Evolutionary conservation across 2,329 filamentous ascomycete species (phyloP).

Genomic region (Xenoacremonium recifei): DNA sequence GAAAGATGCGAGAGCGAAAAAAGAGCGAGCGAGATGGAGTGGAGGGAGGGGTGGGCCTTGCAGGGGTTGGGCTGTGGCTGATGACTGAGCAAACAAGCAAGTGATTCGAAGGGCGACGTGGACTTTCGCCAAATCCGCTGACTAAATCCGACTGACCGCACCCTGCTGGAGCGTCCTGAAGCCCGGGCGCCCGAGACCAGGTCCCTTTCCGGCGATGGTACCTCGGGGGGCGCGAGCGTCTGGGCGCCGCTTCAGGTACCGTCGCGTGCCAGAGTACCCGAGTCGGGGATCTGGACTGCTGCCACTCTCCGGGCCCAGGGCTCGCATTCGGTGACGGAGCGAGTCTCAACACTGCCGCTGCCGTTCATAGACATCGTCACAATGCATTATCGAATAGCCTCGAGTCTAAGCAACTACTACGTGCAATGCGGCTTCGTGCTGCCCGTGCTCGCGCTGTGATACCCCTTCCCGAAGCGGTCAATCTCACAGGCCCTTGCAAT

Average conservation of each 20-base stretch:
- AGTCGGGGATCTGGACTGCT: neutral
- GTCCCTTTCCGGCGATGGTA: constrained; percentile 18
- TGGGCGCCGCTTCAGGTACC: constrained; percentile 10
- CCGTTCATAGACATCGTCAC: too few species aligned
- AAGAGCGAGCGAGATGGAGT: too few species aligned
- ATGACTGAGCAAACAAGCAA: neutral
- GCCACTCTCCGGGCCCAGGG: neutral
- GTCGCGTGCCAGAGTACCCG: constrained; percentile 1
- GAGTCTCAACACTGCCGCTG: too few species aligned
- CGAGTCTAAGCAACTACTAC: neutral
- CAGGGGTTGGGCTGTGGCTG: neutral
- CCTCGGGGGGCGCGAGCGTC: constrained; percentile 10
- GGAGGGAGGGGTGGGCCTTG: too few species aligned
- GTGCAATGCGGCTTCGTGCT: neutral
- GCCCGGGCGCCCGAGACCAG: too few species aligned
- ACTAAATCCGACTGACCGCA: constrained; percentile 15
- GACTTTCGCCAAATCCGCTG: constrained; percentile 14
- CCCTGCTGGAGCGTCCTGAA: neutral
- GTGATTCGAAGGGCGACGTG: neutral
- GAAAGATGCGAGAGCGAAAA: too few species aligned
- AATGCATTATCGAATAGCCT: too few species aligned
- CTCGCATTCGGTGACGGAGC: neutral
- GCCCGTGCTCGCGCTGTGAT: too few species aligned
- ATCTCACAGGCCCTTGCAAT: too few species aligned
- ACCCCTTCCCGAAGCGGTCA: too few species aligned